Evolutionary conservation across 345 rosid genomes (phyloP), one percentile per base, ranked within the genome.

Genomic region (Citrus maxima): DNA sequence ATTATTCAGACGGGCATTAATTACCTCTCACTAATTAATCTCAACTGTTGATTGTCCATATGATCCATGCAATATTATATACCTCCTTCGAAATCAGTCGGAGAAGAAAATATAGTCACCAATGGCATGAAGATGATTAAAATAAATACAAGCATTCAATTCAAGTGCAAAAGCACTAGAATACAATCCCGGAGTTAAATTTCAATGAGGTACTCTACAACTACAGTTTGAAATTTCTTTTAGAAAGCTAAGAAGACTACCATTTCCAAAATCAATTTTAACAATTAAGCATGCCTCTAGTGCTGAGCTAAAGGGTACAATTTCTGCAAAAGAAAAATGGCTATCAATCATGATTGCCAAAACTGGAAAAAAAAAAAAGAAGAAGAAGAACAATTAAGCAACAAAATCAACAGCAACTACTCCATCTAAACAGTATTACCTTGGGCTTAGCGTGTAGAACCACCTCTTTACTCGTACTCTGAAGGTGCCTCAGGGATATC

Each of bases 391-490:
- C 9, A 37, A 37, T 32, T 32, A 32, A 7, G 40, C 40, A 37
- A 37, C 40, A 37, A 37, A 37, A 37, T 37, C 40, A 37, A 37
- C 9, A 1, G 9, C 40, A 67, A 72, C 55, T 22, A 67, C 70
- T 32, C 40, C 22, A 28, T 1, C 66, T 54, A 73, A 78, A 51
- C 35, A 27, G 25, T 25, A 64, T 16, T 51, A 40, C 6, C 60
- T 27, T 28, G 18, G 58, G 55, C 13, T 95, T 88, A 92, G 82
- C 98, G 91, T 42, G 98, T 88, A 74, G 98, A 95, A 14, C 98
- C 97, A 38, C 98, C 89, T 82, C 95, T 84, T 82, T 92, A 97
- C 82, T 92, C 98, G 21, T 83, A 86, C 84, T 92, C 94, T 0
- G 93, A 80, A 55, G 83, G 90, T 58, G 89, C 88, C 56, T 92